Base-by-base conservation (phyloP, 1,284 basidiomycete genomes). In the Cystobasidium slooffiae region DNA sequence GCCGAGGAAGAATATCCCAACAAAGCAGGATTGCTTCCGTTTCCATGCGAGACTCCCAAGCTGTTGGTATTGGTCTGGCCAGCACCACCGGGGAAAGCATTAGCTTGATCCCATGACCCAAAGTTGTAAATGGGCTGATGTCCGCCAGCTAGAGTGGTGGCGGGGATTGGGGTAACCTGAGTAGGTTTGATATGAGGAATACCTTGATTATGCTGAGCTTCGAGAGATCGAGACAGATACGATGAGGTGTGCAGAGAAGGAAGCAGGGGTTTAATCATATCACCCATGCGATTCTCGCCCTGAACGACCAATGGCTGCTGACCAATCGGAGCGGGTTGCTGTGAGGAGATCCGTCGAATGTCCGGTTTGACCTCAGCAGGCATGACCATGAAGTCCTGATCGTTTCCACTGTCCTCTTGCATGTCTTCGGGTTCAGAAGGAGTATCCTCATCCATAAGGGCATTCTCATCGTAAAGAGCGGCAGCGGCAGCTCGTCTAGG, bases 121-220 rank as follows among this genome's bases (percentile, higher is more conserved):
- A 66, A 66, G 20, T 66, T 66, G 51, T 66, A 52, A 41, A 66
- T 66, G 22, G 64, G 64, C 16, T 51, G 64, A n/a, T 52, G 44
- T n/a, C 51, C 6, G 10, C 51, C 49, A 6, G 64, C 41, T 37
- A 43, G 18, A 16, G 39, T 47, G 20, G 47, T 53, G 47, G n/a
- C 51, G 31, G 47, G 20, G 12, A 22, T 31, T 14, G 64, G 31
- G n/a, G 24, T 43, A 44, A 22, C 7, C 12, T 20, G 41, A 41
- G 47, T 47, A 66, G 64, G 51, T 37, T 66, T 66, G 64, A 43
- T 53, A 16, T 63, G 43, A 8, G 44, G 43, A 12, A 24, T 31
- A 47, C 44, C 61, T 16, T 63, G 61, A 47, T 18, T 18, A 18
- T 59, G 56, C 20, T 63, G 61, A 47, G 61, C 61, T 63, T 63